phyloP scores from a whole-genome alignment of 2,329 filamentous ascomycete genomes.

The Colletotrichum kahawae region DNA sequence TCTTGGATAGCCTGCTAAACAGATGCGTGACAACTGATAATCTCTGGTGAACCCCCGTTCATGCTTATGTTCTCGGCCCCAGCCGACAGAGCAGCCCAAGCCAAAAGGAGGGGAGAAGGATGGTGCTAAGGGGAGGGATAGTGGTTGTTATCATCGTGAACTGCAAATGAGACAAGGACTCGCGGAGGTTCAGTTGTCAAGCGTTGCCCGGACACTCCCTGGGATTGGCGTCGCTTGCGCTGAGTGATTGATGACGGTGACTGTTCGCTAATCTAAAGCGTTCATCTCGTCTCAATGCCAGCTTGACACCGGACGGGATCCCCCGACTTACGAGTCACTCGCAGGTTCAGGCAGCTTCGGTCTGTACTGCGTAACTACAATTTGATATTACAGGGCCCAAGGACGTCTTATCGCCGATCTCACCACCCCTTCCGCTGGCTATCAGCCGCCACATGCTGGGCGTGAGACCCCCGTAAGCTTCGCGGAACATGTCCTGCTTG shows the following conservation, averaged over 20 bases:
- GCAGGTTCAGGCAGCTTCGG: background rate
- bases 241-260: background rate
- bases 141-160: background rate
- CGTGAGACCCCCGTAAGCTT: background rate
- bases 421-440: background rate
- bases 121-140: background rate
- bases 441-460: background rate
- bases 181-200: background rate
- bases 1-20: background rate
- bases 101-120: background rate
- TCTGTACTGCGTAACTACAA: background rate
- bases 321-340: background rate
- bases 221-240: background rate
- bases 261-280: background rate
- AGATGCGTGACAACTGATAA: background rate
- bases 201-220: background rate
- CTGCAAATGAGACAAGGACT: background rate
- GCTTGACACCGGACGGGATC: background rate
- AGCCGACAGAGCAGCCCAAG: background rate
- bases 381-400: background rate
- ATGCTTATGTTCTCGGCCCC: background rate
- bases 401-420: constrained; percentile 4
- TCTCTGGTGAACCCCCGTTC: background rate
- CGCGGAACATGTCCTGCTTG: background rate
- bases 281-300: background rate